phyloP scores from a whole-genome alignment of 2,329 filamentous ascomycete genomes.

The Pseudogymnoascus sp. region DNA sequence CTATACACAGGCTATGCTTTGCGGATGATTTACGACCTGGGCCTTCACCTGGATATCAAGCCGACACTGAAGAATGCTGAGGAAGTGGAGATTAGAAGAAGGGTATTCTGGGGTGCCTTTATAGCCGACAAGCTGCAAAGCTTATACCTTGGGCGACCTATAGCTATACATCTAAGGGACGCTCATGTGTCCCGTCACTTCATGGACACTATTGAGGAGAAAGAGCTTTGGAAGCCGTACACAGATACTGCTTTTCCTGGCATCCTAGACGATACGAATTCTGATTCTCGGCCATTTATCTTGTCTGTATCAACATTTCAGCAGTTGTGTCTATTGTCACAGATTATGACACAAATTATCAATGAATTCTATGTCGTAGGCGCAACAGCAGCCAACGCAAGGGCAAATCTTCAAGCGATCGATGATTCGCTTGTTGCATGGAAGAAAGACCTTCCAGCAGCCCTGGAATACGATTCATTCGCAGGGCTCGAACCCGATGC shows the following conservation, averaged over 20 bases:
- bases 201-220: slow-evolving; percentile 24
- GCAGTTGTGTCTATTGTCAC: slow-evolving; percentile 29
- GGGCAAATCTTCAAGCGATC: slow-evolving; percentile 23
- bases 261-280: neutral
- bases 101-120: slow-evolving; percentile 31
- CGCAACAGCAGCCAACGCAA: slow-evolving; percentile 23
- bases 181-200: slow-evolving; percentile 20
- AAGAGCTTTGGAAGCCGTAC: slow-evolving; percentile 15
- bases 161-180: slow-evolving; percentile 20
- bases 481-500: slow-evolving; percentile 11
- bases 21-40: slow-evolving; percentile 35
- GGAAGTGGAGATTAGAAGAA: slow-evolving; percentile 27
- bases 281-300: slow-evolving; percentile 2
- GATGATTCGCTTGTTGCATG: slow-evolving; percentile 24
- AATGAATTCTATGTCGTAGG: slow-evolving; percentile 28
- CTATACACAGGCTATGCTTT: slow-evolving; percentile 34
- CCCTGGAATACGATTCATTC: slow-evolving; percentile 23
- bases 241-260: slow-evolving; percentile 4
- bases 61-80: slow-evolving; percentile 19
- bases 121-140: slow-evolving; percentile 27
- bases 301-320: slow-evolving; percentile 32
- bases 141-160: slow-evolving; percentile 26
- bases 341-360: slow-evolving; percentile 33
- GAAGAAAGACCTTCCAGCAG: slow-evolving; percentile 24
- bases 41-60: slow-evolving; percentile 31